Evolutionary conservation across 352 stramenopile species (phyloP).

Genomic region (Phytopythium chamaehyphon): DNA sequence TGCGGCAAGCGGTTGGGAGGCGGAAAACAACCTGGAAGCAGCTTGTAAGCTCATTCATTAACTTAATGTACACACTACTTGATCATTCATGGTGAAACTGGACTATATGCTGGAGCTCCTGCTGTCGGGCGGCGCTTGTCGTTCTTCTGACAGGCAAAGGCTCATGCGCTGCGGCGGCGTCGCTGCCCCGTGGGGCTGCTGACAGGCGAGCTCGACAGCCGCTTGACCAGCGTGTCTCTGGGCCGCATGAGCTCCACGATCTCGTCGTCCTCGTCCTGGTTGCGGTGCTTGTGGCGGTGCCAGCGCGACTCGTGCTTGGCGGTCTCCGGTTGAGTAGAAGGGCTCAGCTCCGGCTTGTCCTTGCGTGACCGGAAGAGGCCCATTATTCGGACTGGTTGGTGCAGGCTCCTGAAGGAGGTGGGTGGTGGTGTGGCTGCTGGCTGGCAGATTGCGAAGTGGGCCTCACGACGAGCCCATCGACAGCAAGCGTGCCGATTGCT

Average conservation of each 20-base stretch:
- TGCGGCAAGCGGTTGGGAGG: too few relatives aligned
- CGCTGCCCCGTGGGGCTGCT: conserved; percentile 1
- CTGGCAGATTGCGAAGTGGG: conserved; percentile 20
- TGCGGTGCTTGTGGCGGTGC: conserved; percentile 8
- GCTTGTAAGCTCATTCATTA: too few relatives aligned
- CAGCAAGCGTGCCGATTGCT: too few relatives aligned
- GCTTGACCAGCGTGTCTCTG: conserved; percentile 33
- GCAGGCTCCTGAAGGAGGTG: neutral
- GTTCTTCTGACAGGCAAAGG: neutral
- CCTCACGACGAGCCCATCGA: neutral
- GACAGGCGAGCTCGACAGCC: conserved; percentile 1
- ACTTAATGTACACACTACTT: too few relatives aligned
- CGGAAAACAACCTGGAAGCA: too few relatives aligned
- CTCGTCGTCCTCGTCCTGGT: conserved; percentile 13
- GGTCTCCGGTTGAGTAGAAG: neutral
- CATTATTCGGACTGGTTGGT: conserved; percentile 12
- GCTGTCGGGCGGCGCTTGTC: neutral
- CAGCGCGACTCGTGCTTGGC: conserved; percentile 16
- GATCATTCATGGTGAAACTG: too few relatives aligned
- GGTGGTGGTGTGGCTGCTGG: conserved; percentile 6
- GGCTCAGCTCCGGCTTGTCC: neutral
- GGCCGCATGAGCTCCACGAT: conserved; percentile 33
- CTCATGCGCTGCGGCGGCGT: conserved; percentile 13
- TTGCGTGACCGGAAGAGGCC: conserved; percentile 30
- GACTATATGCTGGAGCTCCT: neutral